Evolutionary conservation across 1,284 basidiomycete genomes (phyloP), one percentile per base, ranked within the genome.

Genomic region (Sporisorium reilianum): DNA sequence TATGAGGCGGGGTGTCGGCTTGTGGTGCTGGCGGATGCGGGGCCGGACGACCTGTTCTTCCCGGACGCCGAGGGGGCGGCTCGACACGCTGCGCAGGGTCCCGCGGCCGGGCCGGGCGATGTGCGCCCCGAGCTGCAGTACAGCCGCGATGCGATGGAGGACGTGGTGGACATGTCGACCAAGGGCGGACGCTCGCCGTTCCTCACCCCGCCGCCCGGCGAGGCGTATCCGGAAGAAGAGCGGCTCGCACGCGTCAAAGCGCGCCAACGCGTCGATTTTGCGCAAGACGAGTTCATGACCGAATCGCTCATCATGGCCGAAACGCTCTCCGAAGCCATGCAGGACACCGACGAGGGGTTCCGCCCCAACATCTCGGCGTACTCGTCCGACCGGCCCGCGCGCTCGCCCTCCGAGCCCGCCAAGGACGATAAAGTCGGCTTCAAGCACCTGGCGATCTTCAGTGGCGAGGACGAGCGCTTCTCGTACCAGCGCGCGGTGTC

Each of bases 401-500:
- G 55, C 16, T 41, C 51, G 2, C 18, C 50, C 10, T 18, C 32
- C 14, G 38, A n/a, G 8, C 7, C 9, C 1, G 38, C 1, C 72
- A 67, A 53, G 64, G 72, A 78, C 73, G 36, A 76, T 68, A 68
- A 82, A 85, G 52, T 86, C 85, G 25, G 83, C 79, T 88, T 80
- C 87, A 87, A 83, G 86, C 84, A 59, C 77, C 40, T 90, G 36
- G 88, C 89, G 0, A 90, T 91, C 64, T 91, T 91, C 83, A 90
- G 90, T 0, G 88, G 88, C 10, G 88, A 90, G 79, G 90, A 90
- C 80, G 90, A 91, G 83, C 87, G 89, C 46, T 90, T 91, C 78
- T 89, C 89, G 1, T 91, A 89, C 86, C 89, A 90, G 81, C 88
- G 90, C 34, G 90, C 90, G 0, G 87, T 91, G 0, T 91, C 90